Base-by-base conservation (phyloP, 2,329 filamentous ascomycete genomes). In the Lachnellula willkommii region DNA sequence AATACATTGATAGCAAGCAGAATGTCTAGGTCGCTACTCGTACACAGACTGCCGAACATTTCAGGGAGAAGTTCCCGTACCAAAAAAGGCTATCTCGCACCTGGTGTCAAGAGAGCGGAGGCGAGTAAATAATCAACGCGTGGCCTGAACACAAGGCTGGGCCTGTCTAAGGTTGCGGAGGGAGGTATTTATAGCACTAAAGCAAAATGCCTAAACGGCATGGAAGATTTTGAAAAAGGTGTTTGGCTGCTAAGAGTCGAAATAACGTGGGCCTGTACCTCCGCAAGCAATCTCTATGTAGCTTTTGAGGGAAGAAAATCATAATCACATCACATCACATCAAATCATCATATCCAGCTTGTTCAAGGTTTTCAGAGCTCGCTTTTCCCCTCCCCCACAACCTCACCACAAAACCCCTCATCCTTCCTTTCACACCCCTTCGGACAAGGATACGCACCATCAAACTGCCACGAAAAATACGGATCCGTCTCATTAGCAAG, bases 401-500 rank as follows among this genome's bases (percentile, higher is more conserved):
- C 39, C 11, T 37, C 45, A 37, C 39, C 37, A 53, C 60, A 63
- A 32, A 47, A 45, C 45, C 51, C 54, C 37, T 52, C 47, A 5
- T 45, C 37, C 24, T 35, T 49, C 50, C 63, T 61, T 35, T 28
- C 53, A 55, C 63, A 66, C 1, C 63, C 63, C 15, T 36, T 54
- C 9, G 64, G 63, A 54, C 64, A 66, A 17, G 47, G 24, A 40
- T 45, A 42, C 1, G 24, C 48, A 4, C 45, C 43, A 61, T 78
- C 69, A 66, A 72, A 81, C 69, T 83, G 80, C 80, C 79, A 84
- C 26, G 64, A 59, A 66, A 82, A 82, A 58, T 73, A 77, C 6
- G 69, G 68, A 66, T 82, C 77, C 42, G 79, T 83, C 70, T 82
- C 80, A 50, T 78, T 77, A 1, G 71, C 67, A 60, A 82, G 62